A percentile compares a stretch with the other conserved stretches of the same genome.
These are phyloP conservation scores for Chaetomidium leptoderma DNA, from an alignment of 495 filamentous ascomycete genomes.

Conservation along the genomic window DNA sequence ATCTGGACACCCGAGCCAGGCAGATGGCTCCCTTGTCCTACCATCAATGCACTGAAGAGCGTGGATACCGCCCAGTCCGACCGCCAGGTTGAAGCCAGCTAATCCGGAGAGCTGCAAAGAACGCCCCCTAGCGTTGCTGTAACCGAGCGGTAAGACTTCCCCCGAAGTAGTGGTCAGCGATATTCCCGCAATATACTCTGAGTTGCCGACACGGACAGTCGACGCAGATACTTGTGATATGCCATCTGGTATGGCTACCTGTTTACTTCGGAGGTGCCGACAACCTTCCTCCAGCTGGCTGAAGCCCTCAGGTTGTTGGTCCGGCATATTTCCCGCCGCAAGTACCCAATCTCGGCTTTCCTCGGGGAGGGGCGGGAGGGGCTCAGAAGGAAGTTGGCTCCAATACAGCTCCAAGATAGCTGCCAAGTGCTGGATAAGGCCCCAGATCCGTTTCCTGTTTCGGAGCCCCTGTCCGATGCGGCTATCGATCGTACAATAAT, in stretches of 20 bases:
- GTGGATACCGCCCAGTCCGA: conserved; percentile 1
- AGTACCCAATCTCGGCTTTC: background rate
- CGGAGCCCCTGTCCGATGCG: background rate
- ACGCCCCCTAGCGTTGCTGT: background rate
- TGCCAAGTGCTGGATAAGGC: background rate
- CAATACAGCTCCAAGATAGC: background rate
- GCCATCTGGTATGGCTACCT: background rate
- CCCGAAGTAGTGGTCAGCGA: background rate
- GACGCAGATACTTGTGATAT: background rate
- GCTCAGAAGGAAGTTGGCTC: background rate
- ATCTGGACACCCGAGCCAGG: background rate
- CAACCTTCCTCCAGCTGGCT: background rate
- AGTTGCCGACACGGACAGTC: background rate
- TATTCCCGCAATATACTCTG: background rate
- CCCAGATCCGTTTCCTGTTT: background rate
- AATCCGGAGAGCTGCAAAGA: background rate
- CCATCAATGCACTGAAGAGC: background rate
- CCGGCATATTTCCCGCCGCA: background rate
- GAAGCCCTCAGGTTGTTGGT: background rate
- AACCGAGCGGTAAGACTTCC: background rate
- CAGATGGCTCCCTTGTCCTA: background rate
- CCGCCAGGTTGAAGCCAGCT: background rate
- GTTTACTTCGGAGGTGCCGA: background rate
- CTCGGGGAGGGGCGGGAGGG: background rate
- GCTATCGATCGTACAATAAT: background rate